Percentiles rank a stretch among this genome's conserved stretches.
Conservation (phyloP, 176 grass and related monocot genomes). For the Avena sativa region DNA sequence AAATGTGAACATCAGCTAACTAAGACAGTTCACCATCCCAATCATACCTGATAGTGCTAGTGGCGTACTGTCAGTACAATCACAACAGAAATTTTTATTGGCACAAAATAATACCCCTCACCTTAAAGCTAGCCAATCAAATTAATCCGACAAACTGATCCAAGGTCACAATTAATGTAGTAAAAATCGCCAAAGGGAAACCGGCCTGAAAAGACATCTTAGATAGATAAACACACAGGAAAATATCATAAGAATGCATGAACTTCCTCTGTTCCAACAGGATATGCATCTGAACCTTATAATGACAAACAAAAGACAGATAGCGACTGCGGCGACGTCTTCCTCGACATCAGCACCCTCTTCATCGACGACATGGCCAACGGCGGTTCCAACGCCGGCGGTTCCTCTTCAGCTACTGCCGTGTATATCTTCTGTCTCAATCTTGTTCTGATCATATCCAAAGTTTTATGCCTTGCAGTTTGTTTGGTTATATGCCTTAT, state of each 20-base stretch:
- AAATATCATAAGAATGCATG: background rate
- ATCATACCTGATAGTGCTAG: background rate
- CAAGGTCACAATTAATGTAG: background rate
- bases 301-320: background rate
- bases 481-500: too few species aligned
- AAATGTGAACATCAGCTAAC: background rate
- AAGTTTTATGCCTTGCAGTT: too few species aligned
- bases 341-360: too few species aligned
- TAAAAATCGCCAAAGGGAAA: background rate
- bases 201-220: too few species aligned
- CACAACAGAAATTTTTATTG: background rate
- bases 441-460: too few species aligned
- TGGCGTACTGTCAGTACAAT: background rate
- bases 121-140: background rate
- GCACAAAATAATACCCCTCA: background rate
- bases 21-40: background rate
- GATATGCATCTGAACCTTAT: background rate
- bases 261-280: background rate
- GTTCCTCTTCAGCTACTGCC: too few species aligned
- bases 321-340: too few species aligned
- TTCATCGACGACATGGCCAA: too few species aligned
- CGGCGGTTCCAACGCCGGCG: too few species aligned
- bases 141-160: background rate
- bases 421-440: too few species aligned
- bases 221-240: too few species aligned